Base-by-base conservation (phyloP, 805 yeast species). In the Lipomyces kockii region DNA sequence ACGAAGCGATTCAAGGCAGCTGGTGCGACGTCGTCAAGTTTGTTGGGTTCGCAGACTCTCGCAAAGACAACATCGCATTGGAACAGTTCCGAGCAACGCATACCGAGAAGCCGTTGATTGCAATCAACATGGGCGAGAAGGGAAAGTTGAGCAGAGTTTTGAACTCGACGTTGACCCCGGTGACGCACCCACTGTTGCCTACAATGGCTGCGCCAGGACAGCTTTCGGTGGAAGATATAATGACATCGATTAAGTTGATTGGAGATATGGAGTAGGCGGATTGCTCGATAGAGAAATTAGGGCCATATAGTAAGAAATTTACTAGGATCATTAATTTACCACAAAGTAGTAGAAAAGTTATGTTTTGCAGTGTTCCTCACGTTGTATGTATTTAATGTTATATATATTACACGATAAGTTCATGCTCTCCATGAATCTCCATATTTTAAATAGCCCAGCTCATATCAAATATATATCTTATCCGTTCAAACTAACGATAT, bases 101-200 rank as follows among this genome's bases (percentile, higher is more conserved):
- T 76, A 78, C 80, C 1, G 73, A 76, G 8, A 79, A 80, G 64
- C 97, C 97, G 2, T 82, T 94, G 76, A 86, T 93, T 78, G 93
- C 95, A 5, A 87, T 91, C 74, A 94, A 94, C 77, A 87, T 89
- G 90, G 89, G 95, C 8, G 84, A 81, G 52, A 69, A 76, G 12
- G 98, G 98, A 29, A 90, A 87, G 76, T 80, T 92, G 66, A 89
- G 97, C 0, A 84, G 96, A 69, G 91, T 91, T 4, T 80, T 90
- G 72, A 94, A 94, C 79, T 80, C 84, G 1, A 64, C 89, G 1
- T 80, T 93, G 72, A 93, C 98, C 0, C 98, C 98, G 51, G 89
- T 92, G 8, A 90, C 97, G 0, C 93, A 91, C 72, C 83, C 81
- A 17, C 74, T 79, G n/a, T 79, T 91, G 60, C 91, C 92, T 11